Evolutionary conservation across 495 filamentous ascomycete species (phyloP).

Genomic region (Neurospora sp.): DNA sequence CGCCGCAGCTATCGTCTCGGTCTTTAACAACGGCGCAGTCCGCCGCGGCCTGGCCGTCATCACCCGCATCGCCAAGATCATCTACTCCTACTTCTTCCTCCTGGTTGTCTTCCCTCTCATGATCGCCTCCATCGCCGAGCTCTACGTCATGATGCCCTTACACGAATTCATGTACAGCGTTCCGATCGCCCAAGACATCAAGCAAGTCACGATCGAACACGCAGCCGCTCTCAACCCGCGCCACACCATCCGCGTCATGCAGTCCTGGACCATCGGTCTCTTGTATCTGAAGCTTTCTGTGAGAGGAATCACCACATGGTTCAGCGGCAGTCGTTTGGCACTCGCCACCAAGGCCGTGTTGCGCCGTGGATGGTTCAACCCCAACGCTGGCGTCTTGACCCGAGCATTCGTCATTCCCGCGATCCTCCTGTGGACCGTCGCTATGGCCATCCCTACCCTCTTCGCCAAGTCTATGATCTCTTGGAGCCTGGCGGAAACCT

Average conservation of each 20-base stretch:
- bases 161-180: conserved; percentile 64
- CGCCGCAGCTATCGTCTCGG: conserved; percentile 12
- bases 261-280: conserved; percentile 89
- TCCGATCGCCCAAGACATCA: conserved; percentile 2
- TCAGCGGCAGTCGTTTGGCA: conserved; percentile 56
- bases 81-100: conserved; percentile 65
- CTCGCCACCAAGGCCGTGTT: conserved; percentile 65
- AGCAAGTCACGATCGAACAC: not conserved
- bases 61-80: conserved; percentile 34
- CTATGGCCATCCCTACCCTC: conserved; percentile 48
- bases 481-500: conserved; percentile 15
- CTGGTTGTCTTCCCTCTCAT: conserved; percentile 69
- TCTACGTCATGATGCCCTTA: conserved; percentile 80
- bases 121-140: conserved; percentile 73
- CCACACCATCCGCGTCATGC: conserved; percentile 80
- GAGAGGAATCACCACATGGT: conserved; percentile 53
- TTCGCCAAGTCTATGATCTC: conserved; percentile 23
- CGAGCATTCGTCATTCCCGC: conserved; percentile 73
- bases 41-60: conserved; percentile 15
- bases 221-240: conserved; percentile 25
- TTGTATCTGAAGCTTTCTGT: conserved; percentile 83
- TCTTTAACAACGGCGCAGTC: conserved; percentile 26
- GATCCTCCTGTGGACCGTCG: conserved; percentile 42
- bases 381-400: conserved; percentile 68
- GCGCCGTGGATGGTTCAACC: conserved; percentile 69